Base-by-base conservation (phyloP, 169 alveolate genomes). In the Plasmodium knowlesi region DNA sequence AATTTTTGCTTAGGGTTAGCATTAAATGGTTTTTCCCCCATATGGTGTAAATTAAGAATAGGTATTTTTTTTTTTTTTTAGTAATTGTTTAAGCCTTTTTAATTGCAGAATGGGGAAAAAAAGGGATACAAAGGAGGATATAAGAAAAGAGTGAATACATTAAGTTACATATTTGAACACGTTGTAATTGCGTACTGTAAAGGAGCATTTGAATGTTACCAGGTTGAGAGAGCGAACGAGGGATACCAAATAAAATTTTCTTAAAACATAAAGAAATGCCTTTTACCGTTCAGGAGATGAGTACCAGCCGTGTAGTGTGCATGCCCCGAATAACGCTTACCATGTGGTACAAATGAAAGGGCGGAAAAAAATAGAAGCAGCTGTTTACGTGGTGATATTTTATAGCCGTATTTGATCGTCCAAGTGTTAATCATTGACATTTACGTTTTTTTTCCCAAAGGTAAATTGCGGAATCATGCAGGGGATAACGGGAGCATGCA, bases 1-100 rank as follows among this genome's bases (percentile, higher is more conserved):
- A 32, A 74, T 50, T 74, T 86, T 86, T 74, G 81, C 76, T 86
- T 86, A 86, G 43, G 79, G 37, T 28, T 67, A 67, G 25, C 30
- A 67, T 67, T 67, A 67, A 67, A 67, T 67, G 37, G 37, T 67
- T 67, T 67, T 67, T 16, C 61, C 76, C 76, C 76, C 39, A 5
- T 9, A 67, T 22, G 25, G 37, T 67, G 30, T 67, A 67, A 67
- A 67, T 67, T 67, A 19, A 67, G 19, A 67, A 67, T 67, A 67
- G 76, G 76, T 25, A 67, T 57, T 57, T 43, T 43, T 46, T 46
- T 61, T 67, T 46, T 46, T 61, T 67, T 67, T 67, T 67, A 67
- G 76, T 67, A 67, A 67, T 67, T 67, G 19, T 67, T 67, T 67
- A 67, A 67, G 30, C 76, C 76, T 28, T 67, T 67, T 67, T 67